Evolutionary conservation across 2,329 filamentous ascomycete species (phyloP).

Genomic region (Zasmidium cellare): DNA sequence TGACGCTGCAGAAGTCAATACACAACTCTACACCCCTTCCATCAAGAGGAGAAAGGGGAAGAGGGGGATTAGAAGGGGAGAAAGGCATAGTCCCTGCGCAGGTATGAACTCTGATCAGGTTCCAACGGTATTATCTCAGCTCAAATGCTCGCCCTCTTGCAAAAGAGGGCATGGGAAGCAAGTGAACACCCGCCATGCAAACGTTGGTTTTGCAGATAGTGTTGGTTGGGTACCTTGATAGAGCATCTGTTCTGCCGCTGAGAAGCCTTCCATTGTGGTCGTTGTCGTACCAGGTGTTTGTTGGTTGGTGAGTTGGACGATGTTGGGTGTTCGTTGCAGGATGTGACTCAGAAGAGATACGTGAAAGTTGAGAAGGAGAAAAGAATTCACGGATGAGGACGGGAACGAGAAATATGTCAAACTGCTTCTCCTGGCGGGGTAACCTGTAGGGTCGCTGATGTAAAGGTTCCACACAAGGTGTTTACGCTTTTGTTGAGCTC

Average conservation of each 20-base stretch:
- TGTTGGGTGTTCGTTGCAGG: neutral
- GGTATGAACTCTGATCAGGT: constrained; percentile 85
- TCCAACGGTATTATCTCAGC: constrained; percentile 78
- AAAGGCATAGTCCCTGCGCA: constrained; percentile 82
- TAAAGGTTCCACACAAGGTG: constrained; percentile 7
- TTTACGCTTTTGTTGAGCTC: constrained; percentile 5
- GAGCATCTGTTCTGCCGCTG: constrained; percentile 10
- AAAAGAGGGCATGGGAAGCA: constrained; percentile 12
- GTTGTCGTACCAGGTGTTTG: constrained; percentile 15
- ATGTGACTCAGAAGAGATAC: neutral
- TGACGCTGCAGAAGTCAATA: constrained; percentile 53
- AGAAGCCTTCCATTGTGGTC: constrained; percentile 7
- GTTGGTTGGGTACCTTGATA: constrained; percentile 24
- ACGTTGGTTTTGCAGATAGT: constrained; percentile 5
- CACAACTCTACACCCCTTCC: constrained; percentile 26
- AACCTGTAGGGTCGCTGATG: constrained; percentile 3
- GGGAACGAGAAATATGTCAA: neutral
- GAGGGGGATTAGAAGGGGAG: constrained; percentile 38
- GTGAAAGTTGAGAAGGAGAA: neutral
- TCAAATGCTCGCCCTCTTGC: constrained; percentile 31
- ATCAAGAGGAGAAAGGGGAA: constrained; percentile 29
- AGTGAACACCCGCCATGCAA: constrained; percentile 44
- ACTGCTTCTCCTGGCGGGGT: constrained; percentile 4
- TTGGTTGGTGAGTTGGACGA: constrained; percentile 2
- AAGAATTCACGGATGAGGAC: neutral